Conservation (phyloP, 2,329 filamentous ascomycete species). For the Penicillium sp. region DNA sequence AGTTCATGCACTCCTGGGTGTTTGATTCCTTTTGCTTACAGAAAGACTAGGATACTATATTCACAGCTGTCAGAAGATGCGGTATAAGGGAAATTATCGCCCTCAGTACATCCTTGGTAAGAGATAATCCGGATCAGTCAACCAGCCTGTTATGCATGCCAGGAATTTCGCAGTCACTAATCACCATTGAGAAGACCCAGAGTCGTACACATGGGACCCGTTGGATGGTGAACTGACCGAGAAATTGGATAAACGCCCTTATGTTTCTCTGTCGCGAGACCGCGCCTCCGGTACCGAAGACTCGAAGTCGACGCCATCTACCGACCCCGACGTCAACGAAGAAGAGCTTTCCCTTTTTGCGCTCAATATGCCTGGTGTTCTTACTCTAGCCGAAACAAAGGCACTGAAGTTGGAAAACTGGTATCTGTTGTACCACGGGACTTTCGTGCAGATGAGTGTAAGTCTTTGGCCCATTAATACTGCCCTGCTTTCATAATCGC, state of each 20-base stretch:
- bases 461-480: conserved; percentile 4
- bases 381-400: conserved; percentile 45
- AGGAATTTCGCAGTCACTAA: background rate
- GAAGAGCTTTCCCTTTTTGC: conserved; percentile 48
- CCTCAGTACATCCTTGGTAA: conserved; percentile 52
- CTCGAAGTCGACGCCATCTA: background rate
- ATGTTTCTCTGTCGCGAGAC: conserved; percentile 48
- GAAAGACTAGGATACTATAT: conserved; percentile 59
- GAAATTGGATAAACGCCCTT: conserved; percentile 45
- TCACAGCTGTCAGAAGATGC: conserved; percentile 56
- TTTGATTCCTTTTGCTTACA: background rate
- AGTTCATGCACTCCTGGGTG: background rate
- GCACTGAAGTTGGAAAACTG: conserved; percentile 47
- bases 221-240: conserved; percentile 43
- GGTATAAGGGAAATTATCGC: conserved; percentile 50
- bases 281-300: conserved; percentile 19
- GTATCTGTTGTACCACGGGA: conserved; percentile 43
- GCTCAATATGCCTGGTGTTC: conserved; percentile 47
- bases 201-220: conserved; percentile 47
- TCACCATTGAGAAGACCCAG: conserved; percentile 41
- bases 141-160: background rate
- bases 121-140: conserved; percentile 4
- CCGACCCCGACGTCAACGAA: conserved; percentile 33
- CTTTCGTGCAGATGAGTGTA: conserved; percentile 47
- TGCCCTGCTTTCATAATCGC: background rate